These are phyloP conservation scores for Pycnococcus provasolii DNA, from an alignment of 139 green algal genomes.

Conservation along the genomic window DNA sequence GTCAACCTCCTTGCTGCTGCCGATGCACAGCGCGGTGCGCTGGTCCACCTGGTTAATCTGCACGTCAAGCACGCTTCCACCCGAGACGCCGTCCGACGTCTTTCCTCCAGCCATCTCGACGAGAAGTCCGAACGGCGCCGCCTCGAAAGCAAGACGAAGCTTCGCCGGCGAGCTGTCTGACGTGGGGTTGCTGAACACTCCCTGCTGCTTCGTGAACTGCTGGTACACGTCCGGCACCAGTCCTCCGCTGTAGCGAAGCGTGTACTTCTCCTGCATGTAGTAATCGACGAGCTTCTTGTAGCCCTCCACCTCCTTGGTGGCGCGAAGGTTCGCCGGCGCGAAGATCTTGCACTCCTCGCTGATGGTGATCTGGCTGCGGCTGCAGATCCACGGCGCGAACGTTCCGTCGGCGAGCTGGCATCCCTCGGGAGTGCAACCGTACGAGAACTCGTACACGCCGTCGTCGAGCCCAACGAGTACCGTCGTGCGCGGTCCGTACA, in stretches of 20 bases:
- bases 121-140: conserved; percentile 40
- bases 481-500: conserved; percentile 47
- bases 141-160: conserved; percentile 47
- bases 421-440: conserved; percentile 32
- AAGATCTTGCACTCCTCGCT: conserved; percentile 44
- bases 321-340: conserved; percentile 45
- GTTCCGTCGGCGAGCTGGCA: conserved; percentile 30
- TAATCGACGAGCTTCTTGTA: conserved; percentile 50
- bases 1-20: conserved; percentile 26
- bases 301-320: conserved; percentile 38
- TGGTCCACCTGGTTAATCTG: conserved; percentile 37
- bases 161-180: conserved; percentile 44
- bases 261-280: conserved; percentile 48
- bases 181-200: conserved; percentile 44
- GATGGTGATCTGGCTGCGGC: conserved; percentile 31
- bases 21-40: conserved; percentile 36
- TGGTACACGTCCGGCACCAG: conserved; percentile 49
- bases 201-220: conserved; percentile 48
- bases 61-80: conserved; percentile 38
- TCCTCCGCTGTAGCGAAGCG: conserved; percentile 46
- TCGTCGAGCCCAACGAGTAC: conserved; percentile 46
- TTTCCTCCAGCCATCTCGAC: conserved; percentile 46
- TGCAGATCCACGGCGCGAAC: conserved; percentile 34
- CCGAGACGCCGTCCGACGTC: conserved; percentile 37
- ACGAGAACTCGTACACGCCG: conserved; percentile 36